Conservation (phyloP, 805 yeast species). For the Lipomyces oligophaga region DNA sequence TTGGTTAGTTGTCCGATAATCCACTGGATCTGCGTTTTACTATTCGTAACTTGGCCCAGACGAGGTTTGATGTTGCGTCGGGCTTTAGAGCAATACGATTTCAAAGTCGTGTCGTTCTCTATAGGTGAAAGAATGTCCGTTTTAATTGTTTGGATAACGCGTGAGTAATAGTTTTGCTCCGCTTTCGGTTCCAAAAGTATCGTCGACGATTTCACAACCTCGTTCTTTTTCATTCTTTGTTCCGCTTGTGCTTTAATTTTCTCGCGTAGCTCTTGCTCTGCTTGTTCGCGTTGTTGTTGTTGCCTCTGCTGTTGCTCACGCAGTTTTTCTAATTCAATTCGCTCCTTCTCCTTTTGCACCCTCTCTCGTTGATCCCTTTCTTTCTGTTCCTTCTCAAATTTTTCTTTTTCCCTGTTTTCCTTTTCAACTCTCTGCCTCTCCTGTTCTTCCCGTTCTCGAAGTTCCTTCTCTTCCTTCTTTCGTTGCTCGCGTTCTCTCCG, state of each 20-base stretch:
- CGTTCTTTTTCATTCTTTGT: background rate
- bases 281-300: background rate
- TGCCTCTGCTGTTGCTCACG: background rate
- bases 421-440: slow-evolving; percentile 30
- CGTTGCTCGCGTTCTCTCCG: slow-evolving; percentile 30
- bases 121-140: slow-evolving; percentile 54
- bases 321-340: background rate
- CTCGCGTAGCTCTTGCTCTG: slow-evolving; percentile 2
- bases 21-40: slow-evolving; percentile 53
- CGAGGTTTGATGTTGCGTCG: slow-evolving; percentile 80
- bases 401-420: slow-evolving; percentile 21
- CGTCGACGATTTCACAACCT: background rate
- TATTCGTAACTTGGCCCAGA: slow-evolving; percentile 85
- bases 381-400: slow-evolving; percentile 26
- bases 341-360: slow-evolving; percentile 1
- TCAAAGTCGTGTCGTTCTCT: slow-evolving; percentile 49
- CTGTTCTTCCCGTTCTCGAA: slow-evolving; percentile 31
- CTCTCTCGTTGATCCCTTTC: slow-evolving; percentile 17
- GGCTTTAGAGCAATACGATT: slow-evolving; percentile 53
- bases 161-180: slow-evolving; percentile 40
- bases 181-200: slow-evolving; percentile 37
- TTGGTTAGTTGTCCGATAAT: slow-evolving; percentile 30
- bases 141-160: slow-evolving; percentile 55
- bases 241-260: background rate
- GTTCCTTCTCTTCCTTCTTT: slow-evolving; percentile 30